Conservation (phyloP, 2,329 filamentous ascomycete species). For the Pestalotiopsis sp. region DNA sequence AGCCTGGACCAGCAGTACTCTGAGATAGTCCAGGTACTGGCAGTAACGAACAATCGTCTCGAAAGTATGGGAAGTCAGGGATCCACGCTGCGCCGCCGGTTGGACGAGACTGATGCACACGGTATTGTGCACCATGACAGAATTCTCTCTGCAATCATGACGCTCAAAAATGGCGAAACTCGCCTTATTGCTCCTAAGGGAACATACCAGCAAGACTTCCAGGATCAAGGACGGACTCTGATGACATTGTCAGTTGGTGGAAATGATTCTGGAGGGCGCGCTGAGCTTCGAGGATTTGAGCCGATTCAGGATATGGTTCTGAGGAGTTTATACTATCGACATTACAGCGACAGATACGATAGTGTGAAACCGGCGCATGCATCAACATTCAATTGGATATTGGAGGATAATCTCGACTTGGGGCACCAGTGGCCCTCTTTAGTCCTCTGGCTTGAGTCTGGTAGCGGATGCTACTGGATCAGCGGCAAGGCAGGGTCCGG, state of each 20-base stretch:
- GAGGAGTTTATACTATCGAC: constrained; percentile 3
- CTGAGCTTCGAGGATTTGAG: neutral
- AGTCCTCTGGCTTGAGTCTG: constrained; percentile 4
- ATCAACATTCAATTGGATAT: constrained; percentile 7
- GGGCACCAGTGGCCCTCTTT: neutral
- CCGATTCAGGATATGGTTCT: neutral
- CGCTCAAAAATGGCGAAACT: neutral
- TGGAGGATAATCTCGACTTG: neutral
- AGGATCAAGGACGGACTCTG: neutral
- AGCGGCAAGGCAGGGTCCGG: constrained; percentile 11
- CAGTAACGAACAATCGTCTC: neutral
- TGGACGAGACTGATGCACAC: neutral
- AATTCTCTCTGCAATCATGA: neutral
- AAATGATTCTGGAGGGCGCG: neutral
- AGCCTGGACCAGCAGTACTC: neutral
- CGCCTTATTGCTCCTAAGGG: neutral
- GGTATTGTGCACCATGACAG: neutral
- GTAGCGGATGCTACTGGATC: constrained; percentile 10
- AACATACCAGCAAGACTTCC: neutral
- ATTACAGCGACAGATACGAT: neutral
- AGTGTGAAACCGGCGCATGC: neutral
- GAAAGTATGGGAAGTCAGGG: neutral
- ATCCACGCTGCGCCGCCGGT: neutral
- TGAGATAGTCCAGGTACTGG: neutral
- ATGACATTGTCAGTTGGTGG: neutral